Conservation (phyloP, 1,139 yeast species). For the Diutina sp. region DNA sequence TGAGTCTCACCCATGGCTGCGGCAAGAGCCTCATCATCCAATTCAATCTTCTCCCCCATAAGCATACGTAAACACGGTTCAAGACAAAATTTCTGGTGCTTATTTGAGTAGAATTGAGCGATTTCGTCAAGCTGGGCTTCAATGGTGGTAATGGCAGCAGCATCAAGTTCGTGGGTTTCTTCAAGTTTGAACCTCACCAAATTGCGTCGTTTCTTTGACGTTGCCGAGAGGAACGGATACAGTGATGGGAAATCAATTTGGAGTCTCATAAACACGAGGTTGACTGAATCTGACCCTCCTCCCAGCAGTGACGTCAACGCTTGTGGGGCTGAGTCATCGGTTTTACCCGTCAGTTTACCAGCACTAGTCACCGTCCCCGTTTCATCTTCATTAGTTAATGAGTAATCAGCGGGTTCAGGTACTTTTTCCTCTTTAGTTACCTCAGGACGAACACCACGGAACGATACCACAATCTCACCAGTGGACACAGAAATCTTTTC, state of each 20-base stretch:
- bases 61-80: conserved; percentile 71
- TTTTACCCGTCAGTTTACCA: neutral
- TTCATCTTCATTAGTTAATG: conserved; percentile 3
- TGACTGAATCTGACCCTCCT: conserved; percentile 19
- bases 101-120: conserved; percentile 41
- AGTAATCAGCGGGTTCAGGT: conserved; percentile 1
- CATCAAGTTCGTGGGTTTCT: conserved; percentile 57
- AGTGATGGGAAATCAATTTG: conserved; percentile 53
- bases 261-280: conserved; percentile 60
- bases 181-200: conserved; percentile 49
- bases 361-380: conserved; percentile 1
- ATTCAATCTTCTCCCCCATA: conserved; percentile 66
- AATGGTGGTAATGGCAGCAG: conserved; percentile 37
- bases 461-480: conserved; percentile 62
- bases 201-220: conserved; percentile 13
- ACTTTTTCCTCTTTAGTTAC: neutral
- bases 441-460: conserved; percentile 63
- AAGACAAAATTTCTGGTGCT: conserved; percentile 50
- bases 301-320: neutral
- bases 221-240: conserved; percentile 40
- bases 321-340: neutral
- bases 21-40: conserved; percentile 24
- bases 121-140: conserved; percentile 39
- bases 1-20: conserved; percentile 14
- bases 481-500: conserved; percentile 83